Conservation (phyloP, 179 eudicot genomes). For the Spinacia oleracea region DNA sequence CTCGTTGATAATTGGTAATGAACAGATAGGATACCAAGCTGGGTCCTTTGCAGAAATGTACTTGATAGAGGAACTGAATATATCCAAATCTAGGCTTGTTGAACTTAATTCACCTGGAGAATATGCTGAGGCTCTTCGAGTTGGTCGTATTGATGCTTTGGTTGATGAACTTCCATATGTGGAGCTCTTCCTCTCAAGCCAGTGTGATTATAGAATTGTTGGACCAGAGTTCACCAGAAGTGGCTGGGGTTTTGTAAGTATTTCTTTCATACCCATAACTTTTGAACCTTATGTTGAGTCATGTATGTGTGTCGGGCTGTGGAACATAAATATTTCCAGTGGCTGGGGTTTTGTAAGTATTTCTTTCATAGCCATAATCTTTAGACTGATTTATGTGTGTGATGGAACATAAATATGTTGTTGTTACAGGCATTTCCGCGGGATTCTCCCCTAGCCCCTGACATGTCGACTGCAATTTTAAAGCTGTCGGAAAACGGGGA, state of each 20-base stretch:
- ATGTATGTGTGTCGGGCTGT: too few species aligned
- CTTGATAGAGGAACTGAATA: constrained; percentile 39
- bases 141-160: constrained; percentile 46
- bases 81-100: constrained; percentile 47
- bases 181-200: constrained; percentile 47
- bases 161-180: constrained; percentile 51
- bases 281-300: too few species aligned
- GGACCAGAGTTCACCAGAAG: constrained; percentile 57
- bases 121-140: constrained; percentile 40
- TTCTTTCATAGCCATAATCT: too few species aligned
- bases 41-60: constrained; percentile 49
- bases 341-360: constrained; percentile 62
- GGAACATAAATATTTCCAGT: too few species aligned
- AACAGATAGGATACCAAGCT: constrained; percentile 45
- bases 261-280: too few species aligned
- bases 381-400: not conserved
- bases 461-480: constrained; percentile 50
- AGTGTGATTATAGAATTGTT: constrained; percentile 42
- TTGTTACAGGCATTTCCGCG: constrained; percentile 48
- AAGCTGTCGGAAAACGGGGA: constrained; percentile 51
- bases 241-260: constrained; percentile 62
- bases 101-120: constrained; percentile 45
- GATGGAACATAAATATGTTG: too few species aligned
- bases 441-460: constrained; percentile 49
- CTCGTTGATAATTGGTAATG: constrained; percentile 32